phyloP scores from a whole-genome alignment of 2,329 filamentous ascomycete species.

The Colletotrichum trifolii region DNA sequence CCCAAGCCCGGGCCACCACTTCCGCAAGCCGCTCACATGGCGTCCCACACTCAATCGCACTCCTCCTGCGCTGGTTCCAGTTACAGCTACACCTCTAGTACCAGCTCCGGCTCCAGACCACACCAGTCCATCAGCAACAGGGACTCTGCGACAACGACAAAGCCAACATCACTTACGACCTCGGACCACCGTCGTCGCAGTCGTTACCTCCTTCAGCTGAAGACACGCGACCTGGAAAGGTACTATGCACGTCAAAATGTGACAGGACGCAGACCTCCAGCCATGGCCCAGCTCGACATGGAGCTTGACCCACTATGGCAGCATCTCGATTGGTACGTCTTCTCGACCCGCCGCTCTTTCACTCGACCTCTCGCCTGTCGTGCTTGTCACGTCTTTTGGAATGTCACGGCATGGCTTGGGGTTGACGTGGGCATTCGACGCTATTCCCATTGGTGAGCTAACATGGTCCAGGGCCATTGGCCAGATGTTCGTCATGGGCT shows the following conservation, averaged over 20 bases:
- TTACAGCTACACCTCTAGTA: constrained; percentile 16
- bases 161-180: background rate
- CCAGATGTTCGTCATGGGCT: constrained; percentile 85
- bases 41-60: constrained; percentile 24
- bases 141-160: constrained; percentile 21
- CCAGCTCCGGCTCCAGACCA: constrained; percentile 23
- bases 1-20: constrained; percentile 19
- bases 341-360: constrained; percentile 17
- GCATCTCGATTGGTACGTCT: constrained; percentile 77
- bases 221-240: constrained; percentile 37
- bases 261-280: constrained; percentile 42
- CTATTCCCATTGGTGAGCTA: constrained; percentile 21
- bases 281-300: constrained; percentile 52
- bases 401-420: background rate
- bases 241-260: constrained; percentile 42
- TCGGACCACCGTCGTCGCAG: constrained; percentile 28
- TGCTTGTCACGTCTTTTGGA: constrained; percentile 15
- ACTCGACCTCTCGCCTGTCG: constrained; percentile 4
- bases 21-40: constrained; percentile 26
- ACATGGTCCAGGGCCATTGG: constrained; percentile 70
- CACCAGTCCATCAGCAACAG: constrained; percentile 19
- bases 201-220: constrained; percentile 37
- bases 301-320: constrained; percentile 76
- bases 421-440: background rate
- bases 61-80: constrained; percentile 10